A percentile compares a stretch with the other conserved stretches of the same genome.
phyloP scores from a whole-genome alignment of 176 grass and related monocot genomes.

The Sorghum bicolor region DNA sequence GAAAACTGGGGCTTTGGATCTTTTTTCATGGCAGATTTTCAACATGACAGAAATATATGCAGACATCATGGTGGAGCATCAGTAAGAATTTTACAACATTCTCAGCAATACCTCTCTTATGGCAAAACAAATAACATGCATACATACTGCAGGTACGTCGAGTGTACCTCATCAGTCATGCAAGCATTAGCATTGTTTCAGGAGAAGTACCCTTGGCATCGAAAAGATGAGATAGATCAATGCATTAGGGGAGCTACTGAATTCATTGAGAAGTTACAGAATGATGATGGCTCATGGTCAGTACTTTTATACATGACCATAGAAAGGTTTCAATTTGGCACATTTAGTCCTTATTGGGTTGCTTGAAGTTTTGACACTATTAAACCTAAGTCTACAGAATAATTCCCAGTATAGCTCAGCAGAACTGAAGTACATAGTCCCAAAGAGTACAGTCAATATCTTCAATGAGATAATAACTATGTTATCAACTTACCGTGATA shows the following conservation, averaged over 20 bases:
- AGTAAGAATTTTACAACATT: slow-evolving; percentile 47
- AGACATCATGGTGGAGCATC: slow-evolving; percentile 66
- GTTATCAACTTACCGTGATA: not conserved
- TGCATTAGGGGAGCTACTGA: slow-evolving; percentile 43
- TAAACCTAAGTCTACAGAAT: not conserved
- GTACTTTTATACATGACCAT: slow-evolving; percentile 14
- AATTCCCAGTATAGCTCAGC: not conserved
- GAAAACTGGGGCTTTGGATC: not conserved
- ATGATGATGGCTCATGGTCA: slow-evolving; percentile 78
- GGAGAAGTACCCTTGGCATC: slow-evolving; percentile 49
- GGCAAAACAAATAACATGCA: slow-evolving; percentile 14
- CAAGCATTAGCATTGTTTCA: slow-evolving; percentile 54
- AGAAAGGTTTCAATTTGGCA: slow-evolving; percentile 1
- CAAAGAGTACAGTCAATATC: not conserved
- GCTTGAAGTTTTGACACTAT: slow-evolving; percentile 8
- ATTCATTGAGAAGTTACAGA: slow-evolving; percentile 62
- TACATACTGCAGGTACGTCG: slow-evolving; percentile 49
- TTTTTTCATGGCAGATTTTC: slow-evolving; percentile 40
- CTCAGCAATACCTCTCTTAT: not conserved
- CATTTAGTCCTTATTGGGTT: not conserved
- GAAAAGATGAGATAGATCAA: slow-evolving; percentile 52
- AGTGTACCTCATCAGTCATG: slow-evolving; percentile 73
- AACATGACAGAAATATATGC: slow-evolving; percentile 76
- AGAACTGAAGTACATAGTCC: not conserved
- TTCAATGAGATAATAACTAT: not conserved